A percentile compares a stretch with the other conserved stretches of the same genome.
Conservation (phyloP, 331 rosid species). For the Acacia concinna region DNA sequence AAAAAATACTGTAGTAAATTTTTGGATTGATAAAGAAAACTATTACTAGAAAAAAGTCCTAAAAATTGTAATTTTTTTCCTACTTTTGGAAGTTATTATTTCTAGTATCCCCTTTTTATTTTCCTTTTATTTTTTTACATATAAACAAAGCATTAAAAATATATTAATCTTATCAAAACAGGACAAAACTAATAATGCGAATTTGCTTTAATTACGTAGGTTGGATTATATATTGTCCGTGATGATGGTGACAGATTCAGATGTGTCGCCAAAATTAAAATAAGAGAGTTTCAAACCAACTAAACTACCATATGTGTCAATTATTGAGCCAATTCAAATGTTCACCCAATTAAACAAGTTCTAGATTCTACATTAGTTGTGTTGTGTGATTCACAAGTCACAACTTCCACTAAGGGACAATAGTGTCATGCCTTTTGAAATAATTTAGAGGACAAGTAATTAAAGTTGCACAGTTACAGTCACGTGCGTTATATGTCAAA, state of each 20-base stretch:
- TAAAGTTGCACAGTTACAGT: constrained; percentile 20
- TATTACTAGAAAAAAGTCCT: too few relatives aligned
- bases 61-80: too few relatives aligned
- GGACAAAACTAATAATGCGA: background rate
- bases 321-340: constrained; percentile 2
- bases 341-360: background rate
- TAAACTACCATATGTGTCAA: constrained; percentile 19
- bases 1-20: too few relatives aligned
- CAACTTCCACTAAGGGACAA: constrained; percentile 26
- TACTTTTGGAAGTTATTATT: too few relatives aligned
- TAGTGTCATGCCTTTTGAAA: constrained; percentile 20
- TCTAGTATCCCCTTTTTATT: too few relatives aligned
- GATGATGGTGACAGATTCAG: background rate
- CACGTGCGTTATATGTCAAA: constrained; percentile 30
- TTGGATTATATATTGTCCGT: background rate
- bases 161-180: too few relatives aligned
- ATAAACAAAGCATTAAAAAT: too few relatives aligned
- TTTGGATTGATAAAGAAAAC: too few relatives aligned
- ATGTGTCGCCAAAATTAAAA: background rate
- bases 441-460: constrained; percentile 7
- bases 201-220: background rate
- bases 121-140: too few relatives aligned
- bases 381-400: constrained; percentile 27
- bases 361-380: constrained; percentile 24
- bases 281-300: constrained; percentile 14